Evolutionary conservation across 306 rosid species (phyloP).

Genomic region (Prunus persica): DNA sequence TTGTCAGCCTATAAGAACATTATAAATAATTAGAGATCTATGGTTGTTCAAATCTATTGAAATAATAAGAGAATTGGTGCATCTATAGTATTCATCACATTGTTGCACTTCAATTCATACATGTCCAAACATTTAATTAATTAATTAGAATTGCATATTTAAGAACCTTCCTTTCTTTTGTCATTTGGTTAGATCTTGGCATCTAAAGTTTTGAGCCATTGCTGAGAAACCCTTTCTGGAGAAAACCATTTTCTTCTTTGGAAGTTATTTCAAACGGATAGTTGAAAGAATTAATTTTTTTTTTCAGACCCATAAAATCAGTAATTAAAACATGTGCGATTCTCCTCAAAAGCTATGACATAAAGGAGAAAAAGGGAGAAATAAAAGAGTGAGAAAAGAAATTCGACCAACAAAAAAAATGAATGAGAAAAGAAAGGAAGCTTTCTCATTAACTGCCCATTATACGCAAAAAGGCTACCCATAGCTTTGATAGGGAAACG

Average conservation of each 20-base stretch:
- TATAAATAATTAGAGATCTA: background rate
- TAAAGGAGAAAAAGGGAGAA: conserved; percentile 1
- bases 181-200: too few relatives aligned
- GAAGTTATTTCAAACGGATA: background rate
- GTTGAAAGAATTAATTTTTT: background rate
- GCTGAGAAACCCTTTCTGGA: background rate
- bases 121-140: background rate
- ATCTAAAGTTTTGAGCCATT: background rate
- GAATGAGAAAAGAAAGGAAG: background rate
- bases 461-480: background rate
- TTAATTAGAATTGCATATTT: background rate
- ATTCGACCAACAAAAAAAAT: background rate
- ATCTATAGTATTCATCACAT: background rate
- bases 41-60: background rate
- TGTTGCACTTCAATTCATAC: background rate
- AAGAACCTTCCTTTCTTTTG: background rate
- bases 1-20: conserved; percentile 48
- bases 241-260: background rate
- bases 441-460: background rate
- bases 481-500: background rate
- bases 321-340: background rate
- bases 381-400: background rate
- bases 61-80: background rate
- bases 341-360: conserved; percentile 2
- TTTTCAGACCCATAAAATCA: background rate